phyloP scores from a whole-genome alignment of 2,329 filamentous ascomycete species.

The Paracoccidioides lutzii region DNA sequence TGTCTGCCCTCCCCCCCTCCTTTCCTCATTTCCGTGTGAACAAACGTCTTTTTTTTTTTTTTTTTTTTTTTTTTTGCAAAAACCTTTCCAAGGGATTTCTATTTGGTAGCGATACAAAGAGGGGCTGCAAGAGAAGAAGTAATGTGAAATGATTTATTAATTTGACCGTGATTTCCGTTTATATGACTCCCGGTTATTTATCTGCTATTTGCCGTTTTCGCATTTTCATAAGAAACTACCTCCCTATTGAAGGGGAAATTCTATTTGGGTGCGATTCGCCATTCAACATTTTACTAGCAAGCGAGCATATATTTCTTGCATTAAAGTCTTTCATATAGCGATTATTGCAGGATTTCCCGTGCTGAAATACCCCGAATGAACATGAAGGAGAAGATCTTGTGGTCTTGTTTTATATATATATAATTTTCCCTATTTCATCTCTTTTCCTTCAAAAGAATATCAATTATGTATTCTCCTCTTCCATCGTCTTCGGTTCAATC shows the following conservation, averaged over 20 bases:
- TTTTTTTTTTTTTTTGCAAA: not conserved
- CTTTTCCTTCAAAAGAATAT: too few relatives aligned
- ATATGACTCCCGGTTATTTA: not conserved
- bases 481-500: too few relatives aligned
- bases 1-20: not conserved
- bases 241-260: not conserved
- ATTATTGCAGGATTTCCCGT: not conserved
- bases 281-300: not conserved
- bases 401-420: not conserved
- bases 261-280: not conserved
- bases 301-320: not conserved
- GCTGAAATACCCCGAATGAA: not conserved
- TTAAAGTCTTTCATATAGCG: not conserved
- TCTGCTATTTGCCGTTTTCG: not conserved
- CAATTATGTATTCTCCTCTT: too few relatives aligned
- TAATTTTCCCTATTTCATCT: not conserved
- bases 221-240: not conserved
- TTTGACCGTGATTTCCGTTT: not conserved
- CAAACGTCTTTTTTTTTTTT: not conserved
- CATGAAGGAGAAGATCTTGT: not conserved
- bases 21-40: not conserved
- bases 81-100: not conserved
- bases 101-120: not conserved
- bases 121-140: not conserved
- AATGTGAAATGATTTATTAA: not conserved